Conservation (phyloP, 371 early-diverging fungal species). For the Mucor velutinosus region DNA sequence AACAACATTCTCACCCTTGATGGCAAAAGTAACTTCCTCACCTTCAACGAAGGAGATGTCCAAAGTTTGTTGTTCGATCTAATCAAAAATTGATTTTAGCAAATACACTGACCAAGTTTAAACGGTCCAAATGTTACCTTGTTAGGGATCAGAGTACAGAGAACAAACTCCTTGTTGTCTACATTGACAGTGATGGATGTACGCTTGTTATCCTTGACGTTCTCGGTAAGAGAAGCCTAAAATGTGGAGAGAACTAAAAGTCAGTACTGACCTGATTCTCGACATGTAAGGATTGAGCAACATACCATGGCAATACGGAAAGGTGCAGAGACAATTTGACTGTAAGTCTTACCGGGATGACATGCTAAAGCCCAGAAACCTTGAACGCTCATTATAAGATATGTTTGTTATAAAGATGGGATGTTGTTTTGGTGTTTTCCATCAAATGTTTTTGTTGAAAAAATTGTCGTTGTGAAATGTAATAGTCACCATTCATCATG, state of each 20-base stretch:
- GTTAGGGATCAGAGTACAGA: slow-evolving; percentile 80
- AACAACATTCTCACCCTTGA: slow-evolving; percentile 58
- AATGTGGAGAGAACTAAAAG: not conserved
- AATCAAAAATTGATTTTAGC: not conserved
- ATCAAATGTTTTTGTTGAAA: not conserved
- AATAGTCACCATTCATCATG: not conserved
- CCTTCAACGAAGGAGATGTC: slow-evolving; percentile 80
- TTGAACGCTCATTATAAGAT: slow-evolving; percentile 32
- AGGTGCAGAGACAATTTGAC: slow-evolving; percentile 70
- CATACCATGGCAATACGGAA: slow-evolving; percentile 79
- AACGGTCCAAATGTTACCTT: slow-evolving; percentile 34
- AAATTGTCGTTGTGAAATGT: not conserved
- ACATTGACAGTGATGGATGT: slow-evolving; percentile 68
- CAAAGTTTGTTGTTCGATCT: slow-evolving; percentile 72
- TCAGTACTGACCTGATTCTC: not conserved
- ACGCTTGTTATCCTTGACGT: slow-evolving; percentile 56
- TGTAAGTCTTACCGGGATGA: slow-evolving; percentile 70
- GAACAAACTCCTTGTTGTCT: slow-evolving; percentile 71
- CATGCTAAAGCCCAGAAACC: slow-evolving; percentile 64
- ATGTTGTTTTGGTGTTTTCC: not conserved
- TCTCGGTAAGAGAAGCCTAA: slow-evolving; percentile 76
- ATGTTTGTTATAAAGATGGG: not conserved
- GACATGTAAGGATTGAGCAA: not conserved
- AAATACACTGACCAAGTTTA: not conserved
- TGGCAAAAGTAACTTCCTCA: slow-evolving; percentile 77